Evolutionary conservation across 495 filamentous ascomycete genomes (phyloP).

Genomic region (Hypoxylon lienhwacheense): DNA sequence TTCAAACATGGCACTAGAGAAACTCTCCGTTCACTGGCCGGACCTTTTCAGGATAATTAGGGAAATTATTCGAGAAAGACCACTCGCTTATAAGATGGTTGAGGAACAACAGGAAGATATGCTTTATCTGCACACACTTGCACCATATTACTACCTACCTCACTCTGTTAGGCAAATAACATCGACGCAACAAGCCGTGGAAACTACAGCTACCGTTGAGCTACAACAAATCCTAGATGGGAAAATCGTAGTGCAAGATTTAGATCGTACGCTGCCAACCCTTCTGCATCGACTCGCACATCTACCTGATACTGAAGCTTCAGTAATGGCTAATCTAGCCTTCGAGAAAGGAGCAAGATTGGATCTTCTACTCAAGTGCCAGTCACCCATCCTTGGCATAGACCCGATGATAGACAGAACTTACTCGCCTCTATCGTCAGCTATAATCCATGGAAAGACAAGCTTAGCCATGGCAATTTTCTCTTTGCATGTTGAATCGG

Average conservation of each 20-base stretch:
- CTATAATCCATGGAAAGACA: neutral
- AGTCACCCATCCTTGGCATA: neutral
- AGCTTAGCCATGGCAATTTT: neutral
- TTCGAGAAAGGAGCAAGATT: neutral
- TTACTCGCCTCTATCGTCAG: neutral
- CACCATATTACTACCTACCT: no score
- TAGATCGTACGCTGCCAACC: neutral
- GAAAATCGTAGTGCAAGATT: neutral
- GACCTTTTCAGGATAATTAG: neutral
- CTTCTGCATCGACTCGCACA: neutral
- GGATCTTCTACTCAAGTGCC: neutral
- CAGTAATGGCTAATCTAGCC: neutral
- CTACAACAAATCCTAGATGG: neutral
- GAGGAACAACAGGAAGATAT: no score
- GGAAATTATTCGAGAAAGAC: neutral
- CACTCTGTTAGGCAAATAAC: no score
- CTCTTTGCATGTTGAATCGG: neutral
- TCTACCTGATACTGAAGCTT: neutral
- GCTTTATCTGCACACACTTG: no score
- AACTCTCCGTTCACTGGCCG: neutral
- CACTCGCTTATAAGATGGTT: no score
- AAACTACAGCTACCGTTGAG: neutral
- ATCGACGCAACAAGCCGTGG: no score
- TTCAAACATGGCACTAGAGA: neutral
- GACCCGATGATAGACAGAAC: neutral